These are phyloP conservation scores for Ophiostoma tasmaniense DNA, from an alignment of 2,329 filamentous ascomycete genomes.

Conservation along the genomic window DNA sequence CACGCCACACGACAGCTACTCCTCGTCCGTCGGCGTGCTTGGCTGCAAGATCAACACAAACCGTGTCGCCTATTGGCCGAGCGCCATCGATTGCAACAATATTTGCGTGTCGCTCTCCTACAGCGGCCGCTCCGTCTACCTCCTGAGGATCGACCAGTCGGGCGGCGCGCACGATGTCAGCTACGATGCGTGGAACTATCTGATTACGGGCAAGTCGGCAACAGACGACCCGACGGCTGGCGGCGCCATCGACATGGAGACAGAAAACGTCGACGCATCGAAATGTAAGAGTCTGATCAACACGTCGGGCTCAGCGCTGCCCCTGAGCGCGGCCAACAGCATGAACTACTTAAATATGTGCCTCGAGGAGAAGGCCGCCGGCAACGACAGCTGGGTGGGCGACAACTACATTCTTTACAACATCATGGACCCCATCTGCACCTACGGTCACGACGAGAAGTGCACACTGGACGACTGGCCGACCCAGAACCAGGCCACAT, in stretches of 20 bases:
- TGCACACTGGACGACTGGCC: constrained; percentile 39
- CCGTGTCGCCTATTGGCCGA: constrained; percentile 52
- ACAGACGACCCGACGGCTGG: constrained; percentile 37
- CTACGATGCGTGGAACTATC: constrained; percentile 53
- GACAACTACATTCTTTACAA: constrained; percentile 43
- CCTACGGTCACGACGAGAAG: constrained; percentile 37
- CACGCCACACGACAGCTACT: constrained; percentile 49
- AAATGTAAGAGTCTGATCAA: constrained; percentile 42
- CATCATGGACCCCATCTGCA: constrained; percentile 41
- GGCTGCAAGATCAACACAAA: constrained; percentile 53
- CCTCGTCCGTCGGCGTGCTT: constrained; percentile 46
- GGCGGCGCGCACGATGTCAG: constrained; percentile 48
- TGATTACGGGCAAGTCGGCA: constrained; percentile 39
- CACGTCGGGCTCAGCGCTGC: constrained; percentile 28
- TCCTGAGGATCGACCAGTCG: constrained; percentile 49
- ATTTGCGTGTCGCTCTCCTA: constrained; percentile 46
- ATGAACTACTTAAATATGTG: constrained; percentile 45
- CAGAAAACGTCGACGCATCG: constrained; percentile 35
- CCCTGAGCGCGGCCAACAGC: constrained; percentile 40
- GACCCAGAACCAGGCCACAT: constrained; percentile 37
- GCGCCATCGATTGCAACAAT: constrained; percentile 41
- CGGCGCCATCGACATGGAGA: constrained; percentile 41
- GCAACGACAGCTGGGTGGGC: constrained; percentile 37
- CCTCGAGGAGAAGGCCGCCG: constrained; percentile 26
- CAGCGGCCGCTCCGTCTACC: constrained; percentile 41